Percentiles rank a stretch among this genome's conserved stretches.
Conservation (phyloP, 345 rosid genomes). For the Salix exigua region DNA sequence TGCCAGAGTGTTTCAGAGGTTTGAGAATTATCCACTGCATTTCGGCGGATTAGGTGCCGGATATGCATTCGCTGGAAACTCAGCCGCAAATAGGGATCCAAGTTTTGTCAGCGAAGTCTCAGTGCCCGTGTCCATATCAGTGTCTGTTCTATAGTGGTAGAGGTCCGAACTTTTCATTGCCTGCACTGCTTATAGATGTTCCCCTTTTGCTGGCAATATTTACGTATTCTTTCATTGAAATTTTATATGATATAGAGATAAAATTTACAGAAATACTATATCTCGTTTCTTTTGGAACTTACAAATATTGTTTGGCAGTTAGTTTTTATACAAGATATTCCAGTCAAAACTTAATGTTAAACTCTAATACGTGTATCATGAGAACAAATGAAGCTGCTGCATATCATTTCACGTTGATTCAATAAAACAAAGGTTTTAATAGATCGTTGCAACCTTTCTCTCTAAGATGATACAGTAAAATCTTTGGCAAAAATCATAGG, state of each 20-base stretch:
- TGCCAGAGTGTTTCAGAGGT: conserved; percentile 80
- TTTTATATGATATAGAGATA: conserved; percentile 21
- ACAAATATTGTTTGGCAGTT: conserved; percentile 4
- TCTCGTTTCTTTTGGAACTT: conserved; percentile 7
- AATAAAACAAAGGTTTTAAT: background rate
- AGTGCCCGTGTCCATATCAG: conserved; percentile 60
- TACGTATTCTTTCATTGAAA: conserved; percentile 56
- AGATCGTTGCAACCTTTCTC: no score
- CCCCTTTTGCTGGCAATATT: conserved; percentile 22
- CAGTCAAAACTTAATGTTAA: background rate
- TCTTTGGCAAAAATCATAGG: background rate
- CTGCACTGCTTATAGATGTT: conserved; percentile 13
- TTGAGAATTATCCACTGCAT: conserved; percentile 53
- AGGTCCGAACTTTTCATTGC: background rate
- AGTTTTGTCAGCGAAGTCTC: conserved; percentile 63
- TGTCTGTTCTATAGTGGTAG: conserved; percentile 54
- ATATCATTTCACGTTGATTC: background rate
- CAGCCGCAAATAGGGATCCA: conserved; percentile 39
- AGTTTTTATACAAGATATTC: background rate
- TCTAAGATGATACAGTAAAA: background rate
- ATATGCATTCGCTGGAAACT: conserved; percentile 59
- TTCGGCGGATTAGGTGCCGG: conserved; percentile 54
- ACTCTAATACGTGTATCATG: background rate
- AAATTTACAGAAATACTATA: conserved; percentile 24
- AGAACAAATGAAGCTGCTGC: background rate